A percentile compares a stretch with the other conserved stretches of the same genome.
These are phyloP conservation scores for Tephrocybe sp. DNA, from an alignment of 768 basidiomycete species.

Conservation along the genomic window DNA sequence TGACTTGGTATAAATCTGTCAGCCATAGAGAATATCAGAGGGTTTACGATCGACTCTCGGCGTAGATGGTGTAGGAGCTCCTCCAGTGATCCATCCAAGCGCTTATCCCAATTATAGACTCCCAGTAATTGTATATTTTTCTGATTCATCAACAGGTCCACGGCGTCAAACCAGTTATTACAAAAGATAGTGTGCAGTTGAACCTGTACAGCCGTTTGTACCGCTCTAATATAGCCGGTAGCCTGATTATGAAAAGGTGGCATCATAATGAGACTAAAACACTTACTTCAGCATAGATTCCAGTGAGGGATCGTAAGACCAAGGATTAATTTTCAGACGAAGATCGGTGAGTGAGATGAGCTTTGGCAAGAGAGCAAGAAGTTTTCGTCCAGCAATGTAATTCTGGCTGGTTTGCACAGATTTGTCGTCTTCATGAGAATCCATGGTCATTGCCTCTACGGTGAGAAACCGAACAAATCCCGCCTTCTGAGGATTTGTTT, in stretches of 20 bases:
- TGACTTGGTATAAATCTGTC: neutral
- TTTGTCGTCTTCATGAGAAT: neutral
- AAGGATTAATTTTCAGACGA: neutral
- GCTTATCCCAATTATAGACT: neutral
- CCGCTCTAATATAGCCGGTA: neutral
- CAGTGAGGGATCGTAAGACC: neutral
- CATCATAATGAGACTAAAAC: neutral
- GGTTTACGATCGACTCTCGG: neutral
- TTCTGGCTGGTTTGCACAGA: neutral
- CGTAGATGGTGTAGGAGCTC: neutral
- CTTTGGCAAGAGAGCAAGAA: neutral
- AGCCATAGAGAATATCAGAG: conserved; percentile 1
- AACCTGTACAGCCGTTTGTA: neutral
- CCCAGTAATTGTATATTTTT: neutral
- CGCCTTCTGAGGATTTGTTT: neutral
- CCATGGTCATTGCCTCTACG: neutral
- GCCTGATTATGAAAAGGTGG: neutral
- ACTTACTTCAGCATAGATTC: neutral
- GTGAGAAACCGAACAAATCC: neutral
- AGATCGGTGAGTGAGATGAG: conserved; percentile 1
- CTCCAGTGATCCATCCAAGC: neutral
- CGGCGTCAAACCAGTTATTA: neutral
- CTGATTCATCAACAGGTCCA: neutral
- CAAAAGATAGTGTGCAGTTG: neutral
- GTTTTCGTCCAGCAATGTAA: neutral